Conservation (phyloP, 2,329 filamentous ascomycete genomes). For the Pestalotiopsis sp. region DNA sequence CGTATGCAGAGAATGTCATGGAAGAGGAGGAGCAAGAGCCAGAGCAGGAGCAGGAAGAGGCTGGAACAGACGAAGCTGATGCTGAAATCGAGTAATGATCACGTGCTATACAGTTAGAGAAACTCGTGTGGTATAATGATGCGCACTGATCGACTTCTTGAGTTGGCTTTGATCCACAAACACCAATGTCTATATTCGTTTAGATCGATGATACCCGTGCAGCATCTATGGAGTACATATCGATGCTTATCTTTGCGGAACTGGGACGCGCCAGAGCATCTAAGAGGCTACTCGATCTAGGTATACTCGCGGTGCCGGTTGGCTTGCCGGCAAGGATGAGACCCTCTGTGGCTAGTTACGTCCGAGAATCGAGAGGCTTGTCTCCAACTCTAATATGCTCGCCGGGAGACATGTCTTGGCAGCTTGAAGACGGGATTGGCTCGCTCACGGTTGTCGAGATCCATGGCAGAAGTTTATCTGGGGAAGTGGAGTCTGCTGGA, state of each 20-base stretch:
- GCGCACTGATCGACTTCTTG: background rate
- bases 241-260: background rate
- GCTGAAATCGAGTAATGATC: conserved; percentile 25
- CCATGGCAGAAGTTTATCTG: background rate
- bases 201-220: background rate
- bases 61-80: conserved; percentile 35
- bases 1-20: conserved; percentile 62
- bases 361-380: background rate
- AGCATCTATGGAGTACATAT: background rate
- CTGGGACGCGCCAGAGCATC: background rate
- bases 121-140: too few species aligned
- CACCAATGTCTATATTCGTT: background rate
- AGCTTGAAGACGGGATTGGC: background rate
- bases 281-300: background rate
- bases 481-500: background rate
- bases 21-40: conserved; percentile 45
- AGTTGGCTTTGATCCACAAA: background rate
- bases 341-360: background rate
- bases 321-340: background rate
- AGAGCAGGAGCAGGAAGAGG: conserved; percentile 32
- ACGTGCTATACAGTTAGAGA: background rate
- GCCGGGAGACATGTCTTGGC: background rate
- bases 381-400: background rate
- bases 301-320: background rate
- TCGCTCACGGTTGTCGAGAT: background rate